Conservation (phyloP, 306 rosid genomes). For the Herpetospermum pedunculosum region DNA sequence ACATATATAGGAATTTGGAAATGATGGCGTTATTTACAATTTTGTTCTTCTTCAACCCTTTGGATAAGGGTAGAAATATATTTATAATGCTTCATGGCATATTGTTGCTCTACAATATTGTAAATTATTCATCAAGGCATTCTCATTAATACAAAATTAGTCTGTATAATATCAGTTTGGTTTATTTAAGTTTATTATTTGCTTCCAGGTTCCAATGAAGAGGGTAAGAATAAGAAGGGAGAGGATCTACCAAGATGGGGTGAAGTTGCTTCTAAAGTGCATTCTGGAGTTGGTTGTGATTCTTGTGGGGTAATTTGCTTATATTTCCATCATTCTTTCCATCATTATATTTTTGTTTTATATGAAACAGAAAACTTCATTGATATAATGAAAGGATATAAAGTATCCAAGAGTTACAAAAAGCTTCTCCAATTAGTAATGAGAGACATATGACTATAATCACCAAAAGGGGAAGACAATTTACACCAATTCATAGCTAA, state of each 20-base stretch:
- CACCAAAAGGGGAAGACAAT: too few relatives aligned
- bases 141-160: constrained; percentile 1
- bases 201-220: constrained; percentile 36
- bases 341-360: too few relatives aligned
- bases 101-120: background rate
- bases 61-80: background rate
- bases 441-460: too few relatives aligned
- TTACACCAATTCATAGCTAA: too few relatives aligned
- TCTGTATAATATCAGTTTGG: background rate
- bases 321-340: constrained; percentile 10
- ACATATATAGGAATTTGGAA: background rate
- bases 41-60: background rate
- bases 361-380: too few relatives aligned
- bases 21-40: background rate
- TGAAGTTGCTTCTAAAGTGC: constrained; percentile 30
- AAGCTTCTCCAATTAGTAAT: too few relatives aligned
- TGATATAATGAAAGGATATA: too few relatives aligned
- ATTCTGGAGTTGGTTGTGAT: constrained; percentile 55
- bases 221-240: constrained; percentile 10
- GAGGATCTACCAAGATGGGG: constrained; percentile 13
- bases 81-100: background rate
- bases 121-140: background rate
- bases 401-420: too few relatives aligned
- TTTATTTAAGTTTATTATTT: constrained; percentile 13
- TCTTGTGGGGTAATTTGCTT: constrained; percentile 68